phyloP scores from a whole-genome alignment of 208 protist species.

The Endotrypanum monterogeii region DNA sequence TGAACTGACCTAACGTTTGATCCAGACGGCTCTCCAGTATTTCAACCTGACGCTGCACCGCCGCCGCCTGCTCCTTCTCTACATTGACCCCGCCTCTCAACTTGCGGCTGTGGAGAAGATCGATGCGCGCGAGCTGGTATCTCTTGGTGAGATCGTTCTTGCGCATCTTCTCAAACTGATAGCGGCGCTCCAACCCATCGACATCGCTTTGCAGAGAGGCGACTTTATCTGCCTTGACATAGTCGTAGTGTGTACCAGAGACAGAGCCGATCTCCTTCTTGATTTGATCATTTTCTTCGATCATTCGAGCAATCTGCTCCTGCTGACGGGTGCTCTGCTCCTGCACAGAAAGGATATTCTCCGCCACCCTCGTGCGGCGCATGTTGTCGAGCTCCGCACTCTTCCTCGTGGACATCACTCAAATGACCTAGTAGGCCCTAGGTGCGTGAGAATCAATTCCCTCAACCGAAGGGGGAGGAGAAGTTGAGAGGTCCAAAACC shows the following conservation, averaged over 20 bases:
- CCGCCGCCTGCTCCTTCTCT: constrained; percentile 88
- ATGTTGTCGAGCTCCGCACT: constrained; percentile 37
- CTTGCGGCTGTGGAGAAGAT: constrained; percentile 84
- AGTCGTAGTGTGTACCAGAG: constrained; percentile 77
- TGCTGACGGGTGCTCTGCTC: constrained; percentile 69
- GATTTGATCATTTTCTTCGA: constrained; percentile 85
- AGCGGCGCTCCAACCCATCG: constrained; percentile 86
- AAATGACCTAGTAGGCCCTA: constrained; percentile 13
- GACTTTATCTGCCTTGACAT: constrained; percentile 89
- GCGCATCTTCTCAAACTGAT: constrained; percentile 93
- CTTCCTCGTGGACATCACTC: constrained; percentile 26
- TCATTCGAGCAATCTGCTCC: constrained; percentile 74
- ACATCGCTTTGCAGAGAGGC: constrained; percentile 82
- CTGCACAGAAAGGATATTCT: constrained; percentile 60
- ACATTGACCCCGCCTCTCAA: constrained; percentile 91
- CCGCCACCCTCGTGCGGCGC: constrained; percentile 69
- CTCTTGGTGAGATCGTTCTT: constrained; percentile 89
- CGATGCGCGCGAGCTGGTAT: constrained; percentile 84
- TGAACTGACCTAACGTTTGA: constrained; percentile 96
- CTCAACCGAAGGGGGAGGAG: neutral
- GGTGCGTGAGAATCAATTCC: neutral
- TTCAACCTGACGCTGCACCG: constrained; percentile 92
- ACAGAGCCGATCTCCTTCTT: constrained; percentile 87
- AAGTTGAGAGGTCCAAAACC: neutral
- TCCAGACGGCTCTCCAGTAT: constrained; percentile 96